Conservation (phyloP, 2,329 filamentous ascomycete genomes). For the Emydomyces testavorans region DNA sequence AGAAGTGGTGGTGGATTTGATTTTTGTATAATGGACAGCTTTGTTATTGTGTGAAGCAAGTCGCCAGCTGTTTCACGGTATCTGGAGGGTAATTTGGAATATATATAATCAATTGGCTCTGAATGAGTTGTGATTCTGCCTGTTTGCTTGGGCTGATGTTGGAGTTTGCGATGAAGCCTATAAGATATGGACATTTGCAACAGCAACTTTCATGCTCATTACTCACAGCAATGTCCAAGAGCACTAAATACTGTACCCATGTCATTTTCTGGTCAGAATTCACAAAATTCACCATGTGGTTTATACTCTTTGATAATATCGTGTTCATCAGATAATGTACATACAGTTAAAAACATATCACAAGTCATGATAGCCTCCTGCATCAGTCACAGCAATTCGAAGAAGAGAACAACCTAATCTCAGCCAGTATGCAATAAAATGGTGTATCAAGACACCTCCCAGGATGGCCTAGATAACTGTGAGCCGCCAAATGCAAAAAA, state of each 20-base stretch:
- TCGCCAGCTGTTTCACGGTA: neutral
- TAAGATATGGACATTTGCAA: neutral
- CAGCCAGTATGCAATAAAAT: too few species aligned
- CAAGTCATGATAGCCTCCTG: too few species aligned
- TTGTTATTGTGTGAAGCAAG: neutral
- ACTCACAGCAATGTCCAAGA: too few species aligned
- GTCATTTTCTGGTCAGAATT: too few species aligned
- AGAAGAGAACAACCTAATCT: neutral
- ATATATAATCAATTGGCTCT: neutral
- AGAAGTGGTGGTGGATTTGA: neutral
- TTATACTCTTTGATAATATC: too few species aligned
- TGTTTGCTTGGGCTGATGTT: constrained; percentile 1
- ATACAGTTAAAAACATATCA: too few species aligned
- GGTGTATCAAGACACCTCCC: neutral
- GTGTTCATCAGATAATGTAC: too few species aligned
- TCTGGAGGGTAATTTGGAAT: neutral
- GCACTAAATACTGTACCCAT: too few species aligned
- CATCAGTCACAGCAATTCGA: neutral
- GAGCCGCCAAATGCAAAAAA: constrained; percentile 1
- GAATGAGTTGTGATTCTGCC: neutral
- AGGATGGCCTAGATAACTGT: neutral
- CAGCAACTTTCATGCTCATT: too few species aligned
- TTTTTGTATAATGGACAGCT: neutral
- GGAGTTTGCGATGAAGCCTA: neutral
- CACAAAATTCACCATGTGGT: too few species aligned